Percentiles rank a stretch among this genome's conserved stretches.
Conservation (phyloP, 1,139 yeast species). For the Starmera stellimalicola region DNA sequence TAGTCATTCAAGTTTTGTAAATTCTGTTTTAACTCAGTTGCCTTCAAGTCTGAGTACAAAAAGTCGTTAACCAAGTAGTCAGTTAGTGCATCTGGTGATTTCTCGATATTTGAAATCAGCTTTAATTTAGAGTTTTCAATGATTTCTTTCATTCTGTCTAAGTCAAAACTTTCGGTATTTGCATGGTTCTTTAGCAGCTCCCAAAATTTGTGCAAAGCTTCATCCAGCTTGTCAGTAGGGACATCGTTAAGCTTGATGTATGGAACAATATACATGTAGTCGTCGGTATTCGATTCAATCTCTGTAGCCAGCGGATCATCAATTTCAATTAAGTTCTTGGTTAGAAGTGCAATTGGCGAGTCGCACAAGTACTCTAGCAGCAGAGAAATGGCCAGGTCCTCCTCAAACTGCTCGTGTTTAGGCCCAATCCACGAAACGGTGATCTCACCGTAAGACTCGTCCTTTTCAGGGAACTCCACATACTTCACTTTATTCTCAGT, state of each 20-base stretch:
- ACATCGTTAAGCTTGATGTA: conserved; percentile 62
- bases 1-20: conserved; percentile 49
- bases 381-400: conserved; percentile 60
- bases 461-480: conserved; percentile 81
- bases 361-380: conserved; percentile 72
- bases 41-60: conserved; percentile 62
- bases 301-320: conserved; percentile 78
- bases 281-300: conserved; percentile 60
- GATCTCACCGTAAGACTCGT: conserved; percentile 77
- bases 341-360: conserved; percentile 60
- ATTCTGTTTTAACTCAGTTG: conserved; percentile 47
- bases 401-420: conserved; percentile 37
- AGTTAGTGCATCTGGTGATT: conserved; percentile 50
- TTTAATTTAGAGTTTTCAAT: conserved; percentile 57
- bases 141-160: conserved; percentile 55
- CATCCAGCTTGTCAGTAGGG: conserved; percentile 53
- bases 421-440: conserved; percentile 83
- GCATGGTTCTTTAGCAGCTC: conserved; percentile 43
- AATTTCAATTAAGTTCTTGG: conserved; percentile 65
- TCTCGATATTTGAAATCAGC: conserved; percentile 57
- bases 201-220: conserved; percentile 43
- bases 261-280: conserved; percentile 50
- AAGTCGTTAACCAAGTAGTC: conserved; percentile 69
- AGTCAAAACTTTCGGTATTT: conserved; percentile 42
- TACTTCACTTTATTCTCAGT: conserved; percentile 30